phyloP scores from a whole-genome alignment of 495 filamentous ascomycete species.

The Xylaria grammica region DNA sequence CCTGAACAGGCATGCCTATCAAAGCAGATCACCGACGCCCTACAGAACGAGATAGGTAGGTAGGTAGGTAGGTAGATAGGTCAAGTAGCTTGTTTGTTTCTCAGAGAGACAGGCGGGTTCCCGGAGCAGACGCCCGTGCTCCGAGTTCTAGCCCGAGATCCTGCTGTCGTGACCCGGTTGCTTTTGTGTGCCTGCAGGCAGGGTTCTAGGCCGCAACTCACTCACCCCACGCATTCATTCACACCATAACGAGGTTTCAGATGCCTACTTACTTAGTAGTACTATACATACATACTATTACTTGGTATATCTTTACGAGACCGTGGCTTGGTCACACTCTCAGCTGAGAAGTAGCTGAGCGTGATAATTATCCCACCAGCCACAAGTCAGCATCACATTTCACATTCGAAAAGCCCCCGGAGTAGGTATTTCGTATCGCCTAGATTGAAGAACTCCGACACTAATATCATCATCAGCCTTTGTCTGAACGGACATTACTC shows the following conservation, averaged over 20 bases:
- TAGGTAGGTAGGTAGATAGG: no score
- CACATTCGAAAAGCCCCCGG: background rate
- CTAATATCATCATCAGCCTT: no score
- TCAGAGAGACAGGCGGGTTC: constrained; percentile 1
- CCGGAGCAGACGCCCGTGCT: constrained; percentile 14
- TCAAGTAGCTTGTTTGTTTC: constrained; percentile 15
- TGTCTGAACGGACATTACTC: no score
- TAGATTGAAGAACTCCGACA: no score
- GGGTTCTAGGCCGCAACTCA: background rate
- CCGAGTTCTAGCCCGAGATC: background rate
- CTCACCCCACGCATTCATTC: no score
- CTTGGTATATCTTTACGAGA: no score
- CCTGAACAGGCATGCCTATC: constrained; percentile 3
- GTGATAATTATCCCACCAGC: background rate
- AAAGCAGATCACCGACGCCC: background rate
- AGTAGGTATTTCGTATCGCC: background rate
- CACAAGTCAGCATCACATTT: background rate
- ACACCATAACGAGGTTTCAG: constrained; percentile 7
- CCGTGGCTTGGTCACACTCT: no score
- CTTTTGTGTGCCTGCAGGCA: background rate
- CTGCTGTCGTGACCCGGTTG: constrained; percentile 16
- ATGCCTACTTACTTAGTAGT: background rate
- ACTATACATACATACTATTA: background rate
- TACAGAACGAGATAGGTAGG: background rate
- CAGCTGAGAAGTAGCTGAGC: constrained; percentile 7